Evolutionary conservation across 371 early-diverging fungal species (phyloP), one percentile per base, ranked within the genome.

Genomic region (Saksenaea vasiformis): DNA sequence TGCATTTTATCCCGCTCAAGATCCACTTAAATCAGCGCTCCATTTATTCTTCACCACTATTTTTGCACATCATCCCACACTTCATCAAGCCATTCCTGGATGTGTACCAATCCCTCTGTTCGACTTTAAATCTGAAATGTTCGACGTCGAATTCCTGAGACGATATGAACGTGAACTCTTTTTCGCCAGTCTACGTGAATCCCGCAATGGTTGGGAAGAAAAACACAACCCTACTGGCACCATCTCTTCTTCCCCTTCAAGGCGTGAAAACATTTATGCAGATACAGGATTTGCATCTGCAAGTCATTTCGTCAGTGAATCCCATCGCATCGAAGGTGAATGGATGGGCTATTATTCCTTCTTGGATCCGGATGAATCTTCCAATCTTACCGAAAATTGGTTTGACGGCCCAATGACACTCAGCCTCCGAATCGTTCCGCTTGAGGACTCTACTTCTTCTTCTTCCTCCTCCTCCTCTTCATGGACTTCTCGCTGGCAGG

Each of bases 311-410:
- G 70, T 80, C 37, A 76, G 73, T 43, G 81, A 80, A 54, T 76
- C 81, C 1, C 68, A 74, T 38, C 55, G 62, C 11, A 78, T 80
- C 19, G 74, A 78, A 71, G 81, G 81, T 38, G 81, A 80, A 53
- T 80, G 81, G 81, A 70, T 80, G 54, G 81, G 81, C 3, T 80
- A 80, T 37, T 80, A 80, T 28, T 72, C 81, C 19, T 80, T 78
- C 24, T 60, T 74, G 56, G 80, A 79, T 39, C 61, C 66, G 0
- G 77, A 74, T 17, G 77, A 74, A 17, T n/a, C 43, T 2, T 41
- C 17, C 15, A 44, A 19, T 8, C 8, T 36, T 1, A 61, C 62
- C 39, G 72, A 72, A 62, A 72, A 74, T 34, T 78, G 80, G 80
- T 73, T 80, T 55, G 80, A 80, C 60, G 80, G 80, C 2, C 80